Evolutionary conservation across 768 basidiomycete species (phyloP), one percentile per base, ranked within the genome.

Genomic region (Boletus rex-veris): DNA sequence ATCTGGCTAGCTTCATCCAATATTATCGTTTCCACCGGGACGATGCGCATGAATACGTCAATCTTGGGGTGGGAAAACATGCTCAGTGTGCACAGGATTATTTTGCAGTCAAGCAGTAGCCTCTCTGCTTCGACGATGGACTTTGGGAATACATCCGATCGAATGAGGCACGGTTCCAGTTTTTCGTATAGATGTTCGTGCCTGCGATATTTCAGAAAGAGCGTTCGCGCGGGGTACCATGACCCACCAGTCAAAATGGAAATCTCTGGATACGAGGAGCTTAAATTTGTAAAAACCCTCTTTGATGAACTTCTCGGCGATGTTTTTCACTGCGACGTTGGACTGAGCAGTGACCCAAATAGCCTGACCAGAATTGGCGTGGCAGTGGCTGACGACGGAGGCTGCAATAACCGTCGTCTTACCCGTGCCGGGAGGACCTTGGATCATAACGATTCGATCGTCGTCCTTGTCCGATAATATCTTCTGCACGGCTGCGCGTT

Each of bases 311-410:
- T 75, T 80, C 54, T 78, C 75, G 0, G 77, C 77, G n/a, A 80
- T 78, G 52, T 80, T 80, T 58, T 80, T 80, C 18, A 80, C 78
- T 0, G 75, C 79, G 33, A 80, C 75, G 39, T 80, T 80, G 0
- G 78, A 78, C 26, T 80, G 79, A 0, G 79, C 77, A 28, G 74
- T 64, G 28, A 80, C 57, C 73, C 75, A 80, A 10, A 76, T 60
- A 9, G 59, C 47, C 26, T 42, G 61, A 8, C 21, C 18, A 15
- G 56, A 56, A 2, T 47, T 45, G 44, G 58, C 53, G 1, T 28
- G 3, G 12, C 61, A 8, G 11, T 65, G 21, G 15, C 73, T 73
- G 1, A 57, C 53, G 2, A 73, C 70, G 1, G 66, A 62, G 0
- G 74, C 73, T 2, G 75, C 71, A 15, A 78, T 78, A 8, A 76